Conservation (phyloP, 2,329 filamentous ascomycete genomes). For the Diplodia sapinea region DNA sequence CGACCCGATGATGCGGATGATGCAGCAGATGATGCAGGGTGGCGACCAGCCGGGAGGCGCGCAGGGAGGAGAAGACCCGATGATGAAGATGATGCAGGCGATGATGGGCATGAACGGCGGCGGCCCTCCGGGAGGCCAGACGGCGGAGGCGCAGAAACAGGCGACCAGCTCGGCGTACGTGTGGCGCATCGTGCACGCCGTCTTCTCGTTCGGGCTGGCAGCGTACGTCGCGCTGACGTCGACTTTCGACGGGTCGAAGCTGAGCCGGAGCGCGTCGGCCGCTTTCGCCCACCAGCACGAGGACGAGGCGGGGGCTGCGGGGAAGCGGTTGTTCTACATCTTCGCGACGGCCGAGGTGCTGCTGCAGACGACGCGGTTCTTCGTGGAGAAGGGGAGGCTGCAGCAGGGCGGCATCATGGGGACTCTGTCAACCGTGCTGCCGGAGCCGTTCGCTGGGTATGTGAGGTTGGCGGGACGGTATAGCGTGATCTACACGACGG, state of each 20-base stretch:
- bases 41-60: conserved; percentile 35
- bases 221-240: conserved; percentile 72
- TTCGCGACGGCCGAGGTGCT: conserved; percentile 79
- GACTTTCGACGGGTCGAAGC: conserved; percentile 70
- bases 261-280: conserved; percentile 55
- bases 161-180: conserved; percentile 57
- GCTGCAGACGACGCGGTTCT: conserved; percentile 72
- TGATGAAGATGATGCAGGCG: conserved; percentile 34
- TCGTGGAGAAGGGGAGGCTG: conserved; percentile 67
- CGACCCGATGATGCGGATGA: conserved; percentile 76
- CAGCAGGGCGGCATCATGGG: conserved; percentile 68
- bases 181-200: conserved; percentile 75
- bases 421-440: conserved; percentile 68
- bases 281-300: conserved; percentile 21
- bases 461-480: conserved; percentile 68
- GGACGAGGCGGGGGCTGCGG: conserved; percentile 42
- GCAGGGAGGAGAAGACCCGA: conserved; percentile 20
- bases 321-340: conserved; percentile 73
- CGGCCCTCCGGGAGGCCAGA: conserved; percentile 37
- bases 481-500: conserved; percentile 72
- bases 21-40: conserved; percentile 68
- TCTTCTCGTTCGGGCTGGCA: conserved; percentile 72
- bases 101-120: conserved; percentile 52
- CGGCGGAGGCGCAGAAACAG: conserved; percentile 45
- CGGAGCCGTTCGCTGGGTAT: conserved; percentile 67